These are phyloP conservation scores for Starmerella apis DNA, from an alignment of 805 yeast genomes.

Conservation along the genomic window DNA sequence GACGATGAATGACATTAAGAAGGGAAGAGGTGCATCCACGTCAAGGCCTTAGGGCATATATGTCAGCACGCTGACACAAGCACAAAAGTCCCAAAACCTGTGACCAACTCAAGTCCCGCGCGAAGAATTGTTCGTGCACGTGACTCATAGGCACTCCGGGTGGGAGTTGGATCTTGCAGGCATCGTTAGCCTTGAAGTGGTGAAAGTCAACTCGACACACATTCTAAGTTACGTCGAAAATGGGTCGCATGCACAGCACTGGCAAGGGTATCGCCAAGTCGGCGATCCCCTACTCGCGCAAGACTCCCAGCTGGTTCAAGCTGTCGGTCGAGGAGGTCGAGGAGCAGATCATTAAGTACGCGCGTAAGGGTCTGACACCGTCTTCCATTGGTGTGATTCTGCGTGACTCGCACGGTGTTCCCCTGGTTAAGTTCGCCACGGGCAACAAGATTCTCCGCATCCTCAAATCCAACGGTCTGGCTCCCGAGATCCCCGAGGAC, in stretches of 20 bases:
- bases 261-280: constrained; percentile 99
- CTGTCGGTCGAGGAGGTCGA: constrained; percentile 87
- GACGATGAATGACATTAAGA: background rate
- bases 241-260: constrained; percentile 99
- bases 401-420: constrained; percentile 99
- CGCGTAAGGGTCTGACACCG: constrained; percentile 99
- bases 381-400: constrained; percentile 98
- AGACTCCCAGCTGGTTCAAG: constrained; percentile 99
- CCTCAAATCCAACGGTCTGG: constrained; percentile 98
- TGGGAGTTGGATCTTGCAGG: constrained; percentile 9
- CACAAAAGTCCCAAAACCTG: background rate
- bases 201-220: constrained; percentile 21
- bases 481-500: constrained; percentile 99
- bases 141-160: constrained; percentile 2
- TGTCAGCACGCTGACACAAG: background rate
- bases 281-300: constrained; percentile 98
- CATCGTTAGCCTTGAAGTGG: background rate
- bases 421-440: constrained; percentile 93
- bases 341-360: constrained; percentile 98
- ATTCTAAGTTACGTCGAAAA: constrained; percentile 40
- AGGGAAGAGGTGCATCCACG: too few relatives aligned
- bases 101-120: background rate
- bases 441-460: constrained; percentile 99
- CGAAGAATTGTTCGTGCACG: background rate
- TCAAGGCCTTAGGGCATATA: constrained; percentile 1